These are phyloP conservation scores for Hippophae tibetana DNA, from an alignment of 306 rosid genomes.

Conservation along the genomic window DNA sequence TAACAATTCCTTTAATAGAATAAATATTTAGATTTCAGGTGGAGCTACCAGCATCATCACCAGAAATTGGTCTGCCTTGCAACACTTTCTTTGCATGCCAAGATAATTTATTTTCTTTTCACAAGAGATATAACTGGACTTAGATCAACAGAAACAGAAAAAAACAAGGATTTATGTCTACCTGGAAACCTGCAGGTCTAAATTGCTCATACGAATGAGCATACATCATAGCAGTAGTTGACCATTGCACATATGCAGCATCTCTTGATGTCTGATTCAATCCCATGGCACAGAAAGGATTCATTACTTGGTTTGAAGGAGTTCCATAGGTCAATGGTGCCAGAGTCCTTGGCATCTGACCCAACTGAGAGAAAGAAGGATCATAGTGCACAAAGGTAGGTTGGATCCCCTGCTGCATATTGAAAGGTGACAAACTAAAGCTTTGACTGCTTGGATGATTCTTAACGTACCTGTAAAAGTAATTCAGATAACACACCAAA, in stretches of 20 bases:
- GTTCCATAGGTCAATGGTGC: slow-evolving; percentile 41
- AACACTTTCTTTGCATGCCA: too few species aligned
- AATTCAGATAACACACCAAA: too few species aligned
- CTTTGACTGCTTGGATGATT: slow-evolving; percentile 47
- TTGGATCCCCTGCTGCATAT: slow-evolving; percentile 50
- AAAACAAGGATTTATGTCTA: slow-evolving; percentile 13
- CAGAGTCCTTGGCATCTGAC: slow-evolving; percentile 58
- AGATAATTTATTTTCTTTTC: too few species aligned
- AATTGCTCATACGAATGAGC: slow-evolving; percentile 72
- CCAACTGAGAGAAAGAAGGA: slow-evolving; percentile 44
- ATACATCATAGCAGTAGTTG: slow-evolving; percentile 79
- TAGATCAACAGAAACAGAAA: too few species aligned
- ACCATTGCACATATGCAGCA: slow-evolving; percentile 72
- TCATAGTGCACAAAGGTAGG: slow-evolving; percentile 71
- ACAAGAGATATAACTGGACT: too few species aligned
- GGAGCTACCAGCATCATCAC: too few species aligned
- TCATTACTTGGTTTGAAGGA: slow-evolving; percentile 40
- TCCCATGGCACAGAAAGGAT: slow-evolving; percentile 52
- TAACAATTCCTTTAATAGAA: too few species aligned
- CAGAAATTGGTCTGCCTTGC: too few species aligned
- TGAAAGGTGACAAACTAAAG: slow-evolving; percentile 52
- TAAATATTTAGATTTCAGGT: too few species aligned
- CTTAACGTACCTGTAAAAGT: slow-evolving; percentile 58
- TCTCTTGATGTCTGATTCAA: slow-evolving; percentile 52
- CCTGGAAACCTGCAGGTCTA: slow-evolving; percentile 81